These are phyloP conservation scores for Chrysanthemum seticuspe DNA, from an alignment of 129 eudicot species.

Conservation along the genomic window DNA sequence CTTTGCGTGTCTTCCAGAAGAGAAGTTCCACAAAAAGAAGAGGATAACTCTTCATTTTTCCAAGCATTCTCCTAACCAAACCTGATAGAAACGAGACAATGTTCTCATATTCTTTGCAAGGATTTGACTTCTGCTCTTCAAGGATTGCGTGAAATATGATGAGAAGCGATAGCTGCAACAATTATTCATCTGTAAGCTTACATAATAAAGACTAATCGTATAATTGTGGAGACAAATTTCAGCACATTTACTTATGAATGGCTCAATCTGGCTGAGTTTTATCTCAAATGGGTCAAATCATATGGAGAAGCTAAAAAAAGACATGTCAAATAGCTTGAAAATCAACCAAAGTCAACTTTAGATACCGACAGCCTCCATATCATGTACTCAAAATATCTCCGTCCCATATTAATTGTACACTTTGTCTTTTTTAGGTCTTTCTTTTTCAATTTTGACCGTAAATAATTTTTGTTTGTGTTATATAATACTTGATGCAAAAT, in stretches of 20 bases:
- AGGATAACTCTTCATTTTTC: constrained; percentile 81
- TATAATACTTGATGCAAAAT: no score
- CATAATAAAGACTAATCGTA: constrained; percentile 1
- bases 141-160: constrained; percentile 66
- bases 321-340: neutral
- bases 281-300: no score
- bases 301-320: no score
- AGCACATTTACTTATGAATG: neutral
- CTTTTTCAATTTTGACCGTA: no score
- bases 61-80: constrained; percentile 80
- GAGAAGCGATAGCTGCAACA: constrained; percentile 80
- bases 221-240: neutral
- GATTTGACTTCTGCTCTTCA: constrained; percentile 72
- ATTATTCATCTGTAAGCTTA: constrained; percentile 16
- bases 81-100: constrained; percentile 68
- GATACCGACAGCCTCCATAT: no score
- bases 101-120: constrained; percentile 67
- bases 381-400: no score
- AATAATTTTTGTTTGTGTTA: no score
- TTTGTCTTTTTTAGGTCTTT: no score
- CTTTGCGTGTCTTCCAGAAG: constrained; percentile 85
- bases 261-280: neutral
- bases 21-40: constrained; percentile 89
- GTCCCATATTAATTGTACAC: no score
- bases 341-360: no score